Conservation (phyloP, 228 moss, liverwort and hornwort species). For the Sphagnum fallax region DNA sequence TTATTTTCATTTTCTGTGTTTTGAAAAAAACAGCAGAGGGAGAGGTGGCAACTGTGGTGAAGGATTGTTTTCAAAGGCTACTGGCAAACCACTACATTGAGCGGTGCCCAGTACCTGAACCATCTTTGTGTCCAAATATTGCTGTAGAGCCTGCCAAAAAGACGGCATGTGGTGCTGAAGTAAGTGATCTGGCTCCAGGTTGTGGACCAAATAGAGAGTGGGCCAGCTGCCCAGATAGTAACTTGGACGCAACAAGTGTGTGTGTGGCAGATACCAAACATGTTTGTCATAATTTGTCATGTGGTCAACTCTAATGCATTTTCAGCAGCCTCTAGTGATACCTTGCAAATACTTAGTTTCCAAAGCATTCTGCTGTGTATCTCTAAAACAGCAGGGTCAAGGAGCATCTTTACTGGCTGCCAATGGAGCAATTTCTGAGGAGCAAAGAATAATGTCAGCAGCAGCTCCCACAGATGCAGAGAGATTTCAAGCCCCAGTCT, state of each 20-base stretch:
- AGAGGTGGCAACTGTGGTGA: slow-evolving; percentile 62
- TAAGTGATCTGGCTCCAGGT: slow-evolving; percentile 2
- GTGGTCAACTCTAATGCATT: too few relatives aligned
- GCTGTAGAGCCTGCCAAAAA: slow-evolving; percentile 65
- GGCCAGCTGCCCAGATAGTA: too few relatives aligned
- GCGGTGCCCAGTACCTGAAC: slow-evolving; percentile 84
- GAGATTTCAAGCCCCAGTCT: slow-evolving; percentile 73
- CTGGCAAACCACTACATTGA: slow-evolving; percentile 69
- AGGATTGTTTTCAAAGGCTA: slow-evolving; percentile 69
- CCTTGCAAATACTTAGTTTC: too few relatives aligned
- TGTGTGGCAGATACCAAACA: too few relatives aligned
- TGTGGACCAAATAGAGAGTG: too few relatives aligned
- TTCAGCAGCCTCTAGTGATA: too few relatives aligned
- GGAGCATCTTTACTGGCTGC: slow-evolving; percentile 45
- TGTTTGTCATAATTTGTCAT: too few relatives aligned
- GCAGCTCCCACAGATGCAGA: slow-evolving; percentile 69
- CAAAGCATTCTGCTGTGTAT: too few relatives aligned
- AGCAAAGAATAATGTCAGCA: slow-evolving; percentile 44
- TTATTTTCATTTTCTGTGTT: too few relatives aligned
- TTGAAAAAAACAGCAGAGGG: slow-evolving; percentile 37
- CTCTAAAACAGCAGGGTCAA: slow-evolving; percentile 51
- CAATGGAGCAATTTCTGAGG: slow-evolving; percentile 52
- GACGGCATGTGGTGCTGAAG: slow-evolving; percentile 53
- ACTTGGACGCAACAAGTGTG: too few relatives aligned
- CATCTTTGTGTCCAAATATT: slow-evolving; percentile 46